Evolutionary conservation across 768 basidiomycete genomes (phyloP).

Genomic region (Xerocomellus amylosporus): DNA sequence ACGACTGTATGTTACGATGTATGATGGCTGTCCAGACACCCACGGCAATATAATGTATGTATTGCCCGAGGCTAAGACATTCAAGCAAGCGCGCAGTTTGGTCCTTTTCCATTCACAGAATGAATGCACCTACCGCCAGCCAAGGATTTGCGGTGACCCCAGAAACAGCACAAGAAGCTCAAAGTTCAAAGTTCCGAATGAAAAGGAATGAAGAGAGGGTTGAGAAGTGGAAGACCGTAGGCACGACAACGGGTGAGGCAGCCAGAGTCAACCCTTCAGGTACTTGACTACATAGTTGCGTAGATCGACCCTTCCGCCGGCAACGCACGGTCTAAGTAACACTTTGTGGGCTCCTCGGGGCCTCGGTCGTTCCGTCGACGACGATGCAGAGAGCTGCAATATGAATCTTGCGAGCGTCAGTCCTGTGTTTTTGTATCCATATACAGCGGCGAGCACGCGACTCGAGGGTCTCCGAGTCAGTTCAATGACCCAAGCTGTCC

Average conservation of each 20-base stretch:
- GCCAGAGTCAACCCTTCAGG: not conserved
- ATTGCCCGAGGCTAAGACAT: not conserved
- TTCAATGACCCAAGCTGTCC: too few relatives aligned
- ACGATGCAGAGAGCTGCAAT: too few relatives aligned
- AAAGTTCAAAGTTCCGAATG: slow-evolving; percentile 4
- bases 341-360: slow-evolving; percentile 7
- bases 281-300: not conserved
- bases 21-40: not conserved
- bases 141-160: not conserved
- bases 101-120: not conserved
- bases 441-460: too few relatives aligned
- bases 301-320: slow-evolving; percentile 2
- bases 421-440: too few relatives aligned
- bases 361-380: slow-evolving; percentile 11
- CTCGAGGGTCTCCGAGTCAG: too few relatives aligned
- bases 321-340: not conserved
- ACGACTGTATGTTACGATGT: not conserved
- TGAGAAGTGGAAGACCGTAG: slow-evolving; percentile 1
- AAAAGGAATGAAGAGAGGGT: not conserved
- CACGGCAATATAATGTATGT: not conserved
- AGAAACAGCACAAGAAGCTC: not conserved
- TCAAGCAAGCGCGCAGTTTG: not conserved
- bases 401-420: not conserved
- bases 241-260: slow-evolving; percentile 8
- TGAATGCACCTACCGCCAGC: not conserved